Evolutionary conservation across 2,329 filamentous ascomycete species (phyloP).

Genomic region (Fusarium mangiferae): DNA sequence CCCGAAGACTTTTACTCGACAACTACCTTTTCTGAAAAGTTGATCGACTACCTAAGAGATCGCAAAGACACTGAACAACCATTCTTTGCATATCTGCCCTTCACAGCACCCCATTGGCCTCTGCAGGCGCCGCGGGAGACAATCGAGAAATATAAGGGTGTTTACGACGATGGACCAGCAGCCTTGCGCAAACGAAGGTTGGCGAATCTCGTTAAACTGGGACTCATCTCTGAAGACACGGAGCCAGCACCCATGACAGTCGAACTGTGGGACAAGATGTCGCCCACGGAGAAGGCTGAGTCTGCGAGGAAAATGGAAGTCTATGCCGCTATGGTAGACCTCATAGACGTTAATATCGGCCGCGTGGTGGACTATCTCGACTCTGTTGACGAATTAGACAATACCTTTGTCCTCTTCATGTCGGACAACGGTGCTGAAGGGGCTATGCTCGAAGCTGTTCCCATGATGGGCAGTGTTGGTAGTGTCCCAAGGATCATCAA

Average conservation of each 20-base stretch:
- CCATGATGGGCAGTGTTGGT: constrained; percentile 49
- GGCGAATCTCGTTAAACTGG: constrained; percentile 54
- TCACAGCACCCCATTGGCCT: constrained; percentile 72
- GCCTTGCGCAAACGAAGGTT: constrained; percentile 57
- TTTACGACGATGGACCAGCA: constrained; percentile 67
- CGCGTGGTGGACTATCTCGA: constrained; percentile 62
- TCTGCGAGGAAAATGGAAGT: constrained; percentile 53
- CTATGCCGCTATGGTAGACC: constrained; percentile 67
- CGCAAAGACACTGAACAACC: constrained; percentile 44
- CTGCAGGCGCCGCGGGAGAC: constrained; percentile 67
- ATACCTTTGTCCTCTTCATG: constrained; percentile 10
- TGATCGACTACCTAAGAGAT: constrained; percentile 59
- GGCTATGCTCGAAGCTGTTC: constrained; percentile 61
- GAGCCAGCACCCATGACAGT: constrained; percentile 32
- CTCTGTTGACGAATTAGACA: background rate
- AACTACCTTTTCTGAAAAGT: constrained; percentile 61
- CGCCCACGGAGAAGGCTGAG: constrained; percentile 10
- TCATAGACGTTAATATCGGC: constrained; percentile 63
- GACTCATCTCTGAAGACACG: constrained; percentile 49
- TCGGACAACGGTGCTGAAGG: constrained; percentile 8
- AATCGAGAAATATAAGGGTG: constrained; percentile 65
- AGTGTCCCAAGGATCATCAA: constrained; percentile 34
- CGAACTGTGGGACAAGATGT: constrained; percentile 10
- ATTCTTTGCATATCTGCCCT: constrained; percentile 49
- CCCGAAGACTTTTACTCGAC: constrained; percentile 64